phyloP scores from a whole-genome alignment of 148 eudicot species.

The Salicornia ramosissima region DNA sequence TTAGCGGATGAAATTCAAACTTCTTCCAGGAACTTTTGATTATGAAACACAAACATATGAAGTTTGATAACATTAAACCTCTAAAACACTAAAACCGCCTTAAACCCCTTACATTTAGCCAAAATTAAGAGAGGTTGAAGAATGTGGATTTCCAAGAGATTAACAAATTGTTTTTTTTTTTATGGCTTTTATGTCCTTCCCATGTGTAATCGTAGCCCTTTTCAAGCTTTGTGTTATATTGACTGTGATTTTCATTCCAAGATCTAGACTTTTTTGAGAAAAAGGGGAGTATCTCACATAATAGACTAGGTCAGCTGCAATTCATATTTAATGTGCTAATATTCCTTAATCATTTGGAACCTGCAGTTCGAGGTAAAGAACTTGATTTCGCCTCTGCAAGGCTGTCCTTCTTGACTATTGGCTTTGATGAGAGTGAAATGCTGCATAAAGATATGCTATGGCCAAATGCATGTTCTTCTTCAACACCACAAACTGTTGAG shows the following conservation, averaged over 20 bases:
- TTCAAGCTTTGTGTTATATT: not conserved
- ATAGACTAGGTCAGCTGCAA: not conserved
- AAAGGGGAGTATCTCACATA: not conserved
- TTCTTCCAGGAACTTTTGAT: not conserved
- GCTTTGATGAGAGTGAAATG: slow-evolving; percentile 47
- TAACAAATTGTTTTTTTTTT: too few relatives aligned
- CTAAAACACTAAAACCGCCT: not conserved
- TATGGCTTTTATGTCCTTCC: not conserved
- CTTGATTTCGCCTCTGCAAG: slow-evolving; percentile 42
- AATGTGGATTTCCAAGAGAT: too few relatives aligned
- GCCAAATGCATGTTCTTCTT: slow-evolving; percentile 38
- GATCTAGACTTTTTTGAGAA: not conserved
- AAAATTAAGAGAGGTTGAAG: too few relatives aligned
- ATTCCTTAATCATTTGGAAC: slow-evolving; percentile 11
- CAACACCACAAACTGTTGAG: slow-evolving; percentile 37
- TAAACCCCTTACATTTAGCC: too few relatives aligned
- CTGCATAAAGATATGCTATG: slow-evolving; percentile 34
- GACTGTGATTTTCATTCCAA: not conserved
- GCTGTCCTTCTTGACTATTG: slow-evolving; percentile 37
- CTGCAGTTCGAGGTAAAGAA: slow-evolving; percentile 61
- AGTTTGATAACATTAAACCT: not conserved
- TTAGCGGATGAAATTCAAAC: not conserved
- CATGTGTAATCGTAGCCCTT: too few relatives aligned
- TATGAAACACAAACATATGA: not conserved
- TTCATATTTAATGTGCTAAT: not conserved